Conservation (phyloP, 192 early-diverging fungal genomes). For the Umbelopsis isabellina region DNA sequence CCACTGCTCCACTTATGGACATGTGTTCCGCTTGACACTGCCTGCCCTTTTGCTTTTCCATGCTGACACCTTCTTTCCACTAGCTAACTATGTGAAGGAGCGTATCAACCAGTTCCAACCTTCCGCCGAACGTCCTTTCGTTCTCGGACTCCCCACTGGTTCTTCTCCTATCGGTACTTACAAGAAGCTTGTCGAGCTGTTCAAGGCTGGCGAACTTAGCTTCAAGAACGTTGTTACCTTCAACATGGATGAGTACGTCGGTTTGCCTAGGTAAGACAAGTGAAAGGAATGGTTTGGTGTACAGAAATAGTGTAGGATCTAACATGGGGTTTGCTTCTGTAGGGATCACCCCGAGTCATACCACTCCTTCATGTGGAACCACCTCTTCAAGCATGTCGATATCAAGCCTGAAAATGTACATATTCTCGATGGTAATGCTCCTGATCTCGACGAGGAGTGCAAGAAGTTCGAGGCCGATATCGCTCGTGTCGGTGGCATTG, state of each 20-base stretch:
- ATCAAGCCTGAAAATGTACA: slow-evolving; percentile 83
- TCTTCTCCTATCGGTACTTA: slow-evolving; percentile 85
- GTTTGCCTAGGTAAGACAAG: slow-evolving; percentile 62
- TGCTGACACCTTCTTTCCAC: neutral
- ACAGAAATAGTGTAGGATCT: neutral
- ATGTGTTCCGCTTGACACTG: neutral
- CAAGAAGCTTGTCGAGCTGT: slow-evolving; percentile 74
- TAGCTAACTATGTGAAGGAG: slow-evolving; percentile 80
- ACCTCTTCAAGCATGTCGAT: slow-evolving; percentile 84
- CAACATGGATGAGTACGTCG: slow-evolving; percentile 92
- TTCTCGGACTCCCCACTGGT: slow-evolving; percentile 85
- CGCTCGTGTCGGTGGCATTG: slow-evolving; percentile 76
- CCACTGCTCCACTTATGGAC: neutral
- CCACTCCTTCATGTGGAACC: slow-evolving; percentile 87
- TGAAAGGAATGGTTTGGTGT: neutral
- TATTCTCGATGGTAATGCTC: slow-evolving; percentile 82
- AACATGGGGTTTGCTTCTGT: neutral
- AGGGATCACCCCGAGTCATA: slow-evolving; percentile 84
- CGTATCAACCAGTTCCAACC: slow-evolving; percentile 80
- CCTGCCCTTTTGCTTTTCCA: slow-evolving; percentile 1
- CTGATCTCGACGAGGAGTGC: slow-evolving; percentile 79
- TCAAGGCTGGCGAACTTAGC: slow-evolving; percentile 66
- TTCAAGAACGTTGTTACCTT: slow-evolving; percentile 87
- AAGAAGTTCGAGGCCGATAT: slow-evolving; percentile 78
- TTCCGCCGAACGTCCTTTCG: slow-evolving; percentile 75